Evolutionary conservation across 768 basidiomycete genomes (phyloP).

Genomic region (Tulasnella calospora): DNA sequence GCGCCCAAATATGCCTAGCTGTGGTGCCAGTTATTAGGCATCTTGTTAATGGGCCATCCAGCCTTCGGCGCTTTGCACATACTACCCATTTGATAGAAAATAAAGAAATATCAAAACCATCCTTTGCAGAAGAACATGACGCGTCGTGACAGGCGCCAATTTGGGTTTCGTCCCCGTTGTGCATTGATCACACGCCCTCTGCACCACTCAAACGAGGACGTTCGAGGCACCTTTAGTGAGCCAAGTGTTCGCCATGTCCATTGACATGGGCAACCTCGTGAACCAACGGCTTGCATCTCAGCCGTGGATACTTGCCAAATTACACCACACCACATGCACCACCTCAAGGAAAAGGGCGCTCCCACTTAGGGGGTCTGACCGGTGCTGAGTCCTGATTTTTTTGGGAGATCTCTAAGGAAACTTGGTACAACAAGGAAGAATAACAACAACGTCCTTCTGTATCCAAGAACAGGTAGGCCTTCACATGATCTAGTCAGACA

Average conservation of each 20-base stretch:
- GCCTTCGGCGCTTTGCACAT: neutral
- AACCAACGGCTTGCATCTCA: no score
- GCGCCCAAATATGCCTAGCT: neutral
- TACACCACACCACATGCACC: no score
- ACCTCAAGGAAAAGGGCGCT: no score
- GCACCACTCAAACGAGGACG: neutral
- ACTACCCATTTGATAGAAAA: neutral
- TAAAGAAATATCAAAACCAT: neutral
- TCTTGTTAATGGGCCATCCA: neutral
- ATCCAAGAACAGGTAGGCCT: no score
- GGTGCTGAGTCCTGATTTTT: no score
- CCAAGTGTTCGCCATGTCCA: neutral
- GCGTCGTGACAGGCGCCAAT: neutral
- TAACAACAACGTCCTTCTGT: no score
- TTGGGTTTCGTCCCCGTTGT: neutral
- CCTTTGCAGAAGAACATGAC: neutral
- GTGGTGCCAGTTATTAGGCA: neutral
- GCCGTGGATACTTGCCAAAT: no score
- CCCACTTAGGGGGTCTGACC: no score
- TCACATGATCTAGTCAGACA: no score
- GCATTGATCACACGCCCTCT: neutral
- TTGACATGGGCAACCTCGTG: neutral
- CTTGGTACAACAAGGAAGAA: no score
- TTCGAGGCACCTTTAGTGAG: neutral
- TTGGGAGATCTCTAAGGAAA: no score